Evolutionary conservation across 257 asterid genomes (phyloP).

Genomic region (Scutellaria baicalensis): DNA sequence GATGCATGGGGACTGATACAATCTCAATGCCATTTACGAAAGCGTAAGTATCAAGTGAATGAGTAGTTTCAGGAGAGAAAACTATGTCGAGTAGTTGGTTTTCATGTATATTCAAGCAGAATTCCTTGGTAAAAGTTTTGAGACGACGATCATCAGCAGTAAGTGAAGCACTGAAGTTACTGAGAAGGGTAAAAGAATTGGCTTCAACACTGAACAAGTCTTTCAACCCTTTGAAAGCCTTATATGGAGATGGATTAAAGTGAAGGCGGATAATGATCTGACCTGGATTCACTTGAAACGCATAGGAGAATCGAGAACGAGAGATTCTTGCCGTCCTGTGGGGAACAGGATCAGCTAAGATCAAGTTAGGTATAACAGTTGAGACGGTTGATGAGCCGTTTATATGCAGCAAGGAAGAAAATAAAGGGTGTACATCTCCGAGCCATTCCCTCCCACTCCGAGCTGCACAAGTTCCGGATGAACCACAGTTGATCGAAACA

Average conservation of each 20-base stretch:
- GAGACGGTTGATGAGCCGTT: constrained; percentile 36
- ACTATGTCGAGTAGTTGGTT: background rate
- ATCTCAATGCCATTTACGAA: constrained; percentile 28
- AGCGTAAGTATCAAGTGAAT: constrained; percentile 11
- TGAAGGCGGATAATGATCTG: constrained; percentile 23
- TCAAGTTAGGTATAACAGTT: background rate
- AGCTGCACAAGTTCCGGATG: constrained; percentile 18
- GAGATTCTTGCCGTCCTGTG: constrained; percentile 22
- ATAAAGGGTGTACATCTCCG: constrained; percentile 23
- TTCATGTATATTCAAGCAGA: constrained; percentile 6
- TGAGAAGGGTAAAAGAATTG: constrained; percentile 23
- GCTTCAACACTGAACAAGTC: constrained; percentile 25
- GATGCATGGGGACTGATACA: constrained; percentile 12
- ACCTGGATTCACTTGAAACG: constrained; percentile 22
- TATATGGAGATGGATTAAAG: constrained; percentile 7
- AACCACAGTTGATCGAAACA: constrained; percentile 35
- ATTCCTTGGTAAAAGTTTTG: constrained; percentile 12
- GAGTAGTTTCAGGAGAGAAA: constrained; percentile 16
- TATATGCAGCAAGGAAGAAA: constrained; percentile 13
- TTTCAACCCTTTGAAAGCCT: constrained; percentile 11
- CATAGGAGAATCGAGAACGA: constrained; percentile 7
- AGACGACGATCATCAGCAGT: constrained; percentile 21
- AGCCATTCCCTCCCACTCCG: constrained; percentile 35
- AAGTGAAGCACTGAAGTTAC: constrained; percentile 29
- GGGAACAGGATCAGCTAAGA: constrained; percentile 16